A percentile compares a stretch with the other conserved stretches of the same genome.
Conservation (phyloP, 352 stramenopile species). For the Phytophthora chlamydospora region DNA sequence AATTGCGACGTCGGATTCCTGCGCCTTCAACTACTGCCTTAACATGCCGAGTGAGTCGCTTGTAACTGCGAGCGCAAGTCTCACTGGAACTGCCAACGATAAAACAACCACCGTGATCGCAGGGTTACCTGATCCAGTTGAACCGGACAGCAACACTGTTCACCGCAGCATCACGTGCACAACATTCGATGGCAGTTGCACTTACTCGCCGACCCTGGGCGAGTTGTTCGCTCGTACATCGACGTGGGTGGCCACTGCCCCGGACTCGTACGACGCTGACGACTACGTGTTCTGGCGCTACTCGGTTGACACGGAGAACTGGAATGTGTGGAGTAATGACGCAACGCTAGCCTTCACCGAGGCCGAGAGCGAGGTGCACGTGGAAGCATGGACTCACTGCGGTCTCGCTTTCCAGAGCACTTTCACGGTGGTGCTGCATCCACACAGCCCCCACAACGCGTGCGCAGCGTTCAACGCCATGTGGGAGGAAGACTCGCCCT, state of each 20-base stretch:
- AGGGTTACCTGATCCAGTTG: slow-evolving; percentile 9
- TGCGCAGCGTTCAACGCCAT: slow-evolving; percentile 23
- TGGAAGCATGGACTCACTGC: slow-evolving; percentile 68
- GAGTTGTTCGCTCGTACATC: slow-evolving; percentile 15
- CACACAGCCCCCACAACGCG: slow-evolving; percentile 26
- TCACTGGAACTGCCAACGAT: background rate
- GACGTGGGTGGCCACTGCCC: background rate
- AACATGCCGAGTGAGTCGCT: slow-evolving; percentile 9
- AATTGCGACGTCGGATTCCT: slow-evolving; percentile 11
- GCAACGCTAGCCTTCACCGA: slow-evolving; percentile 29
- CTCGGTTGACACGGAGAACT: slow-evolving; percentile 18
- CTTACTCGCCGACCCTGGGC: slow-evolving; percentile 14
- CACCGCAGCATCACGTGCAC: slow-evolving; percentile 28
- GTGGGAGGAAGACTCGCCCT: slow-evolving; percentile 20
- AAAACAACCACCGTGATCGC: slow-evolving; percentile 16
- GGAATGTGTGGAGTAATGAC: slow-evolving; percentile 11
- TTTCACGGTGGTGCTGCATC: slow-evolving; percentile 48
- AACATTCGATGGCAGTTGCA: slow-evolving; percentile 11
- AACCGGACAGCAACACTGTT: slow-evolving; percentile 2
- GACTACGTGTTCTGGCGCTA: slow-evolving; percentile 63
- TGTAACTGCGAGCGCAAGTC: slow-evolving; percentile 1
- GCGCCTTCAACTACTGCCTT: slow-evolving; percentile 24
- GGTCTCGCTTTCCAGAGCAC: slow-evolving; percentile 27
- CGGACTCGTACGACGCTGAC: slow-evolving; percentile 4
- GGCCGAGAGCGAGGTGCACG: slow-evolving; percentile 36